Evolutionary conservation across 805 yeast species (phyloP).

Genomic region (Debaryomyces prosopidis): DNA sequence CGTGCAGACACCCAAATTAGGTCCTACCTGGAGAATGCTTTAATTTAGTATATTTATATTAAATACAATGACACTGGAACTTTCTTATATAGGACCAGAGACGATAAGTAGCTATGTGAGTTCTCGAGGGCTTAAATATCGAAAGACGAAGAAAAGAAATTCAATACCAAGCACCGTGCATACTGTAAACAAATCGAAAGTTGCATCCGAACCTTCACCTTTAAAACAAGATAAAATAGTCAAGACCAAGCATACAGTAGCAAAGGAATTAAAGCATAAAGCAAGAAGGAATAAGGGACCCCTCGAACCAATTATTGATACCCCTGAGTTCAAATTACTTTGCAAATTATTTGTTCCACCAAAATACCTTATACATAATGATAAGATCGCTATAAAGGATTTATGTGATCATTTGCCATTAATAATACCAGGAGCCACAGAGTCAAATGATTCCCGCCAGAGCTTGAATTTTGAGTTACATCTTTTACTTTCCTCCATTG

Average conservation of each 20-base stretch:
- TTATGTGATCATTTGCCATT: slow-evolving; percentile 28
- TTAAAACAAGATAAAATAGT: slow-evolving; percentile 2
- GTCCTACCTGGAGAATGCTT: too few species aligned
- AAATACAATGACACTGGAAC: too few species aligned
- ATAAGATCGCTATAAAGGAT: slow-evolving; percentile 24
- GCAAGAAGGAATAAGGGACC: slow-evolving; percentile 8
- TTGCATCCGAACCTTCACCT: not conserved
- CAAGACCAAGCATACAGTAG: slow-evolving; percentile 7
- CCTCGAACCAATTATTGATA: slow-evolving; percentile 20
- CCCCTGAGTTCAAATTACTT: slow-evolving; percentile 34
- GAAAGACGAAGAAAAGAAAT: not conserved
- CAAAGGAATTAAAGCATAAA: slow-evolving; percentile 9
- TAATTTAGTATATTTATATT: too few species aligned
- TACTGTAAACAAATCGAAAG: not conserved
- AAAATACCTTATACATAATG: slow-evolving; percentile 29
- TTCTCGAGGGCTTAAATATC: too few species aligned
- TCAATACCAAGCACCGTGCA: not conserved
- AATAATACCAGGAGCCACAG: slow-evolving; percentile 19
- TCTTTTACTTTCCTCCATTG: slow-evolving; percentile 33
- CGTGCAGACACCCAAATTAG: too few species aligned
- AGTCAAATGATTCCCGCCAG: slow-evolving; percentile 8
- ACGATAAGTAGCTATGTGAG: too few species aligned
- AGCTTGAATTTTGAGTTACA: slow-evolving; percentile 37
- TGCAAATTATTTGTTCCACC: slow-evolving; percentile 36
- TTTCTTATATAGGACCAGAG: too few species aligned